Conservation (phyloP, 2,329 filamentous ascomycete species). For the Botryotinia calthae region DNA sequence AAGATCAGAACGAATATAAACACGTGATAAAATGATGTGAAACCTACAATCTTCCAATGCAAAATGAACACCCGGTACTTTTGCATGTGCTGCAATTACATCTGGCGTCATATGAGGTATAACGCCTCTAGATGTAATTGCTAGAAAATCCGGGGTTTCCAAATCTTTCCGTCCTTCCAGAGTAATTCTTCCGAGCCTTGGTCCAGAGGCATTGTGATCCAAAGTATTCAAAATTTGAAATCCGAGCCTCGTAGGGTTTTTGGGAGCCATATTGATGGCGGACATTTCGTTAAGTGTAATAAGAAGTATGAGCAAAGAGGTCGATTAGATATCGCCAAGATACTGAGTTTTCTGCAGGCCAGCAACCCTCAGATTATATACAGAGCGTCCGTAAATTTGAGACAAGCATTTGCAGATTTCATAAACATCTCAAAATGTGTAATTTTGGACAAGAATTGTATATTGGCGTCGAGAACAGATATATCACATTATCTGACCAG, state of each 20-base stretch:
- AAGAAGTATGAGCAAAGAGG: neutral
- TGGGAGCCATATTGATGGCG: slow-evolving; percentile 17
- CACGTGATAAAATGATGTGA: slow-evolving; percentile 31
- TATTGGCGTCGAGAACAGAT: slow-evolving; percentile 3
- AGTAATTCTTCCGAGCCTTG: slow-evolving; percentile 46
- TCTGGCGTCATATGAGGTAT: slow-evolving; percentile 90
- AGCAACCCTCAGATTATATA: slow-evolving; percentile 31
- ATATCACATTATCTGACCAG: neutral
- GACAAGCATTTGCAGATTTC: neutral
- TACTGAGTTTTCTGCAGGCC: slow-evolving; percentile 33
- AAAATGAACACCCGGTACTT: slow-evolving; percentile 70
- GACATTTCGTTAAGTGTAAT: slow-evolving; percentile 17
- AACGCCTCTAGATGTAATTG: slow-evolving; percentile 75
- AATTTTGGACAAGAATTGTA: neutral
- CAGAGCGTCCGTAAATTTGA: slow-evolving; percentile 11
- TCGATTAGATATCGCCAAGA: slow-evolving; percentile 7
- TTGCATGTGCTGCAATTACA: slow-evolving; percentile 63
- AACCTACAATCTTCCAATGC: slow-evolving; percentile 87
- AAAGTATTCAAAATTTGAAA: slow-evolving; percentile 32
- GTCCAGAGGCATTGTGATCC: slow-evolving; percentile 24
- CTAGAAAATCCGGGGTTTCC: slow-evolving; percentile 79
- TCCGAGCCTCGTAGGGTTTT: slow-evolving; percentile 21
- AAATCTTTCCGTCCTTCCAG: slow-evolving; percentile 63
- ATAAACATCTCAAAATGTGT: slow-evolving; percentile 22
- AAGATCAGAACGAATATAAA: slow-evolving; percentile 16